These are phyloP conservation scores for Adansonia grandidieri DNA, from an alignment of 441 rosid species.

Conservation along the genomic window DNA sequence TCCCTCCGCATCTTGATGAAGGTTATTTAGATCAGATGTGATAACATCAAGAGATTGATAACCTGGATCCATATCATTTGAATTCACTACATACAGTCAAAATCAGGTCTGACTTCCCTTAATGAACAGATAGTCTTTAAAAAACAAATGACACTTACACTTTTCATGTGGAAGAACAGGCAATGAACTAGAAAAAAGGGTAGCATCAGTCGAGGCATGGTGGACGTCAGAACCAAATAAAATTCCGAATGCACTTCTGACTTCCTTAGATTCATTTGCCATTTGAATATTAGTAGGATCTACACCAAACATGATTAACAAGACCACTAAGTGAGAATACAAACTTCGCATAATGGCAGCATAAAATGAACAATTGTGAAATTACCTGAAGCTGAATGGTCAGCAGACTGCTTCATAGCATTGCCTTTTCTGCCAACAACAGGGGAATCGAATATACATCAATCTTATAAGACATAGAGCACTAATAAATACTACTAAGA, in stretches of 20 bases:
- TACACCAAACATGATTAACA: slow-evolving; percentile 35
- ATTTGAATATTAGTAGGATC: slow-evolving; percentile 44
- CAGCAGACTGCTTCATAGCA: slow-evolving; percentile 46
- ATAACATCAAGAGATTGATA: slow-evolving; percentile 50
- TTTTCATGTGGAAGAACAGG: slow-evolving; percentile 90
- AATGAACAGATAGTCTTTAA: slow-evolving; percentile 2
- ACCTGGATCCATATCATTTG: slow-evolving; percentile 44
- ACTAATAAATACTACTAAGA: not conserved
- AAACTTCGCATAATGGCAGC: not conserved
- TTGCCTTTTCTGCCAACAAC: slow-evolving; percentile 32
- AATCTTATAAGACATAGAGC: not conserved
- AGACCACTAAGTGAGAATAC: slow-evolving; percentile 27
- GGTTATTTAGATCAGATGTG: slow-evolving; percentile 43
- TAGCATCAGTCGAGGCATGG: slow-evolving; percentile 63
- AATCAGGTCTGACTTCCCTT: slow-evolving; percentile 27
- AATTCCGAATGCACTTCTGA: slow-evolving; percentile 52
- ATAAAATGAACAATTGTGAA: slow-evolving; percentile 4
- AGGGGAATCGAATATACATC: slow-evolving; percentile 3
- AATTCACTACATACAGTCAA: slow-evolving; percentile 51
- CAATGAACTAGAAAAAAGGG: slow-evolving; percentile 82
- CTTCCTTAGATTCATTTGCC: slow-evolving; percentile 41
- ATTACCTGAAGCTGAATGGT: slow-evolving; percentile 40
- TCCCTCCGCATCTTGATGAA: slow-evolving; percentile 44
- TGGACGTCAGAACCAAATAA: slow-evolving; percentile 48
- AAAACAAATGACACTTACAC: slow-evolving; percentile 44